phyloP scores from a whole-genome alignment of 192 early-diverging fungal genomes.

The Coemansia sp. region DNA sequence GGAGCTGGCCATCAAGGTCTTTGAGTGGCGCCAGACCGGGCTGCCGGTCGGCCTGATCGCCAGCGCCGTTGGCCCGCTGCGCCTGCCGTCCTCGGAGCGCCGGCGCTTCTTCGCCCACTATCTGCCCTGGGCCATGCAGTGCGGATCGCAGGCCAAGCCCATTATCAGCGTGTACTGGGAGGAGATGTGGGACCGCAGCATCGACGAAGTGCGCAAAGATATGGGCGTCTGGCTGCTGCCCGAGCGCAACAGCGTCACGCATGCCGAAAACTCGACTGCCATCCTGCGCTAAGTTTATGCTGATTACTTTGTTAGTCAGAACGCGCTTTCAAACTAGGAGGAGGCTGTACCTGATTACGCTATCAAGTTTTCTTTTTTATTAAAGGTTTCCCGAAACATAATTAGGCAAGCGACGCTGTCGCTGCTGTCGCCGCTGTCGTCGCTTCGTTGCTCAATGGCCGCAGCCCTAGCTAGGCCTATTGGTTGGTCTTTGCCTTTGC shows the following conservation, averaged over 20 bases:
- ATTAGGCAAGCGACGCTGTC: no score
- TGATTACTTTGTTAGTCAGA: no score
- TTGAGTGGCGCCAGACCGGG: conserved; percentile 89
- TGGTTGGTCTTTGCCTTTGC: conserved; percentile 14
- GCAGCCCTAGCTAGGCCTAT: neutral
- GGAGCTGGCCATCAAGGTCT: conserved; percentile 93
- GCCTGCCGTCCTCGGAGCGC: conserved; percentile 61
- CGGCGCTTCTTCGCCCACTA: conserved; percentile 62
- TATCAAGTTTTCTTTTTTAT: no score
- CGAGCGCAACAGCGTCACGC: conserved; percentile 39
- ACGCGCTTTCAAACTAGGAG: no score
- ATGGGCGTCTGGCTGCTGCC: conserved; percentile 65
- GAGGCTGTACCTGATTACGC: no score
- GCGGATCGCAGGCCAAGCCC: conserved; percentile 67
- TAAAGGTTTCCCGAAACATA: no score
- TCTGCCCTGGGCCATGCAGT: conserved; percentile 92
- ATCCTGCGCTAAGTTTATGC: neutral
- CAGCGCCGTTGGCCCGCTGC: conserved; percentile 77
- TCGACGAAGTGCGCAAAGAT: conserved; percentile 70
- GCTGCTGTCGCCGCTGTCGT: neutral
- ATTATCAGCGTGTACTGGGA: conserved; percentile 92
- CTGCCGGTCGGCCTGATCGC: conserved; percentile 84
- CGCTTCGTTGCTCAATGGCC: neutral
- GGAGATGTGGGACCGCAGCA: conserved; percentile 64
- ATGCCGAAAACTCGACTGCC: conserved; percentile 26